These are phyloP conservation scores for Pugionium cornutum DNA, from an alignment of 345 rosid genomes.

Conservation along the genomic window DNA sequence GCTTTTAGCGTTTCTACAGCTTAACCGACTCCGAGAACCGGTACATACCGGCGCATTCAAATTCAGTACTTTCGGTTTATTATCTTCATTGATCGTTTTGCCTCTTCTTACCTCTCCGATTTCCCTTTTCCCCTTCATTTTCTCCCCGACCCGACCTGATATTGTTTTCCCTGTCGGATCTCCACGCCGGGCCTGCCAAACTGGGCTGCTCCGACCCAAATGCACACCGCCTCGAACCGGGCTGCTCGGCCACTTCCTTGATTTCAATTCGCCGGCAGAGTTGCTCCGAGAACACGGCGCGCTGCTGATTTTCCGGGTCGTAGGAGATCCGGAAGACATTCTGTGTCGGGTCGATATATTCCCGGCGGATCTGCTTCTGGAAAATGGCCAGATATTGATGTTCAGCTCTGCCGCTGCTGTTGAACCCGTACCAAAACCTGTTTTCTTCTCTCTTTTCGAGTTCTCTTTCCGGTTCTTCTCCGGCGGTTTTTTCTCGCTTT, in stretches of 20 bases:
- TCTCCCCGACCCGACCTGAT: conserved; percentile 35
- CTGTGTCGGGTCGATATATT: conserved; percentile 55
- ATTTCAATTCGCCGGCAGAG: conserved; percentile 56
- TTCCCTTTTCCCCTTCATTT: conserved; percentile 27
- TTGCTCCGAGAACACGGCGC: conserved; percentile 87
- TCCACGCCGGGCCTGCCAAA: conserved; percentile 68
- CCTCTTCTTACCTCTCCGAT: conserved; percentile 31
- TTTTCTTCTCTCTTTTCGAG: conserved; percentile 17
- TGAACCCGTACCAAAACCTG: conserved; percentile 8
- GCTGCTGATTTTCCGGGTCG: conserved; percentile 61
- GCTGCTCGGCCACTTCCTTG: conserved; percentile 65
- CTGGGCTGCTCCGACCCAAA: conserved; percentile 75
- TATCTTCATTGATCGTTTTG: conserved; percentile 28
- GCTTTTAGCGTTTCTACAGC: conserved; percentile 52
- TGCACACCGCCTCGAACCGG: conserved; percentile 68
- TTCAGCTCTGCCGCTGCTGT: conserved; percentile 51
- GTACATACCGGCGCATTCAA: conserved; percentile 61
- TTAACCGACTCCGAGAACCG: conserved; percentile 54
- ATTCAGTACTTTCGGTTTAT: conserved; percentile 47
- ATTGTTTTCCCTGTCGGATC: conserved; percentile 31
- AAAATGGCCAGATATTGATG: conserved; percentile 82
- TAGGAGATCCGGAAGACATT: conserved; percentile 39
- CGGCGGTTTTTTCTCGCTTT: conserved; percentile 39
- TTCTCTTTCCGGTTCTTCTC: conserved; percentile 37
- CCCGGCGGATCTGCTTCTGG: conserved; percentile 81